These are phyloP conservation scores for Alopecurus myosuroides DNA, from an alignment of 176 grass and related monocot genomes.

Conservation along the genomic window DNA sequence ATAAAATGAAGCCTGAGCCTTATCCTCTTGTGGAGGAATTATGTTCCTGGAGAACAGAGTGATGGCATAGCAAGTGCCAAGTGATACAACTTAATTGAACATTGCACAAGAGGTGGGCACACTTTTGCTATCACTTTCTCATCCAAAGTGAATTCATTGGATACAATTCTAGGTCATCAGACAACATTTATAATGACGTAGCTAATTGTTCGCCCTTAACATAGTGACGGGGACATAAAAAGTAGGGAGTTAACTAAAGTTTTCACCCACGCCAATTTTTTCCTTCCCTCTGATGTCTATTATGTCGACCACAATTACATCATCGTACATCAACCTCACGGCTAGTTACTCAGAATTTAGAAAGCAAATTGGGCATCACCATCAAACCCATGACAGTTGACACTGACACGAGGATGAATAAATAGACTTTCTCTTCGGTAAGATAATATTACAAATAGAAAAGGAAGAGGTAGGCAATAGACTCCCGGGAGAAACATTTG, in stretches of 20 bases:
- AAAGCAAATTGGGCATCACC: not conserved
- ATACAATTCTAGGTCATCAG: not conserved
- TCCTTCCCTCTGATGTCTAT: not conserved
- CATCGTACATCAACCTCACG: not conserved
- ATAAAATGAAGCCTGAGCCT: not conserved
- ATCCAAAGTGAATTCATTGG: not conserved
- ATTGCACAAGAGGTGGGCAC: not conserved
- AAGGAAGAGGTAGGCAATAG: not conserved
- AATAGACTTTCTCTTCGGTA: not conserved
- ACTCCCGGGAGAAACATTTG: not conserved
- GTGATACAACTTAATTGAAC: not conserved
- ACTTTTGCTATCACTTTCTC: constrained; percentile 8
- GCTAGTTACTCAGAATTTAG: not conserved
- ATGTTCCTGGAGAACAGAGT: not conserved
- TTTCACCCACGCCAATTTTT: not conserved
- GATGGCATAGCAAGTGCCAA: not conserved
- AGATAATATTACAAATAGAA: not conserved
- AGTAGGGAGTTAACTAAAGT: not conserved
- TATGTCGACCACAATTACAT: not conserved
- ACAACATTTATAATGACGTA: not conserved
- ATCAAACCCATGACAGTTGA: not conserved
- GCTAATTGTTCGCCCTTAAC: not conserved
- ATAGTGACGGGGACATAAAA: not conserved
- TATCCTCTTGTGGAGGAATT: not conserved
- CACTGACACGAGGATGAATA: not conserved